phyloP scores from a whole-genome alignment of 768 basidiomycete genomes.

The Leccinum boreale region DNA sequence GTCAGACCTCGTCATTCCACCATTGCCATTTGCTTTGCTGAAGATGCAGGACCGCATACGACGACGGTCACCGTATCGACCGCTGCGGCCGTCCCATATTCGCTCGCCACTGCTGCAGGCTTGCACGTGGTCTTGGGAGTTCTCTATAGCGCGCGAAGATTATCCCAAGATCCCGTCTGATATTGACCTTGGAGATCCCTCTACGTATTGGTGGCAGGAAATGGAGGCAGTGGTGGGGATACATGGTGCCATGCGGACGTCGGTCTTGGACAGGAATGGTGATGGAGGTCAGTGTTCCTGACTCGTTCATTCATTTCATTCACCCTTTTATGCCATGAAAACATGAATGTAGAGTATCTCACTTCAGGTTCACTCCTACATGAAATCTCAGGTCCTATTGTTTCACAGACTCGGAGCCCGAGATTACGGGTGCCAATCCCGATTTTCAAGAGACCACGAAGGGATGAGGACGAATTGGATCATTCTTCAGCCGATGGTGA shows the following conservation, averaged over 20 bases:
- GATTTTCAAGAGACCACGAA: too few species aligned
- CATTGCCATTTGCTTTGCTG: not conserved
- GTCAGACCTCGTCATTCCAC: slow-evolving; percentile 1
- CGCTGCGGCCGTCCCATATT: slow-evolving; percentile 1
- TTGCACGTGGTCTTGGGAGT: not conserved
- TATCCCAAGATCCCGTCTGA: not conserved
- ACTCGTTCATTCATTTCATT: too few species aligned
- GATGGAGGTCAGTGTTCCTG: not conserved
- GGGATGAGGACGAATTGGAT: too few species aligned
- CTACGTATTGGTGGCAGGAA: slow-evolving; percentile 12
- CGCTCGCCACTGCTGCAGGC: slow-evolving; percentile 1
- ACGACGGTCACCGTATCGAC: not conserved
- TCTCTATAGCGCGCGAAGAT: not conserved
- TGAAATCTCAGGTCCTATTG: too few species aligned
- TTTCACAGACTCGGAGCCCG: too few species aligned
- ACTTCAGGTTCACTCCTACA: too few species aligned
- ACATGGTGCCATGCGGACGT: not conserved
- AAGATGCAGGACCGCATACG: slow-evolving; percentile 1
- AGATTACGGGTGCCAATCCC: too few species aligned
- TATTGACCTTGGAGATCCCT: not conserved
- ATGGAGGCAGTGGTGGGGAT: not conserved
- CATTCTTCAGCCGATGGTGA: too few species aligned
- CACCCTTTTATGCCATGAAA: too few species aligned
- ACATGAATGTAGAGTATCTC: not conserved
- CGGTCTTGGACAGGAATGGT: not conserved